Conservation (phyloP, 1,284 basidiomycete genomes). For the Porodaedalea pini region DNA sequence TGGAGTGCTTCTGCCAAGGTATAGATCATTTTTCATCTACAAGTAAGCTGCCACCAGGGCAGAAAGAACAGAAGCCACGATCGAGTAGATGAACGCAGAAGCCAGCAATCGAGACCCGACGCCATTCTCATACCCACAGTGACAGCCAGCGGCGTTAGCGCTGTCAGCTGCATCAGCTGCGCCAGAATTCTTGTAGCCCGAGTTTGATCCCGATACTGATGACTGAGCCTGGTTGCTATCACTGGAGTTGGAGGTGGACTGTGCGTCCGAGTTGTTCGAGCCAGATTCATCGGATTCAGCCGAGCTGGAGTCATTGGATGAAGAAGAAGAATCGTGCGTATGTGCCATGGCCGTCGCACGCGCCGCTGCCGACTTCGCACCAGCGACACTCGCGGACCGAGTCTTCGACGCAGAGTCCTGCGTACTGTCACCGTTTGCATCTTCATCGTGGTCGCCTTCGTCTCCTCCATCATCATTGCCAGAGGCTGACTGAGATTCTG, state of each 20-base stretch:
- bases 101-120: neutral
- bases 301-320: neutral
- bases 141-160: neutral
- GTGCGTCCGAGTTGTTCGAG: neutral
- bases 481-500: neutral
- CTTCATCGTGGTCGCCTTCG: slow-evolving; percentile 3
- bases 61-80: neutral
- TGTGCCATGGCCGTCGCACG: slow-evolving; percentile 13
- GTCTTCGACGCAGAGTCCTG: neutral
- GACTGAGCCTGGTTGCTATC: neutral
- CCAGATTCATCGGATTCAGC: neutral
- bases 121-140: neutral
- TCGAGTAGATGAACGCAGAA: neutral
- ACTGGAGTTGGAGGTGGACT: neutral
- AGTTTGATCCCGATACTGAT: neutral
- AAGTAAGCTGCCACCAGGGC: neutral
- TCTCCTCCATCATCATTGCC: neutral
- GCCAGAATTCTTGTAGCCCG: slow-evolving; percentile 4
- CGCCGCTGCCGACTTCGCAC: slow-evolving; percentile 10
- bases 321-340: neutral
- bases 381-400: slow-evolving; percentile 5
- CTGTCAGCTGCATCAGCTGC: slow-evolving; percentile 4
- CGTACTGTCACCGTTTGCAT: neutral
- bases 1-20: too few species aligned
- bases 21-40: too few species aligned